phyloP scores from a whole-genome alignment of 768 basidiomycete species.

The Lactifluus piperatus region DNA sequence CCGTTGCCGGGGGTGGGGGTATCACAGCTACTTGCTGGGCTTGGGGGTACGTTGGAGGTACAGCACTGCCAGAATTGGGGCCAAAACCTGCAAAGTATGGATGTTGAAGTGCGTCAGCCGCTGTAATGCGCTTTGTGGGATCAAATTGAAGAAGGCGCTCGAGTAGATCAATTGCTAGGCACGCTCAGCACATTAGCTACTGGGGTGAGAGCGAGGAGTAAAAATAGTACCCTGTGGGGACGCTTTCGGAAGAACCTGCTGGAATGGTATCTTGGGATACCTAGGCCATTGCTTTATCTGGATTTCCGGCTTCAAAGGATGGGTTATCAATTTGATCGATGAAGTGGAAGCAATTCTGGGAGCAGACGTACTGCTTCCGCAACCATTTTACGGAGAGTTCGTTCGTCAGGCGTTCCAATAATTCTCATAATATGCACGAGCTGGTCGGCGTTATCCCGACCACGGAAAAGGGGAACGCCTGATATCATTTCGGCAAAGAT shows the following conservation, averaged over 20 bases:
- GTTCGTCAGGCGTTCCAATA: slow-evolving; percentile 89
- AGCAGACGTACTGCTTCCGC: slow-evolving; percentile 68
- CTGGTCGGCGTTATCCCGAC: slow-evolving; percentile 95
- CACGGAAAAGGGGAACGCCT: slow-evolving; percentile 92
- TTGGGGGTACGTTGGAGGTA: slow-evolving; percentile 25
- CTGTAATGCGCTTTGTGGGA: slow-evolving; percentile 83
- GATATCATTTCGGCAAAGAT: slow-evolving; percentile 99
- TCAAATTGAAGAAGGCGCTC: slow-evolving; percentile 95
- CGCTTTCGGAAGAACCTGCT: slow-evolving; percentile 78
- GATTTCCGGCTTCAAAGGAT: slow-evolving; percentile 62
- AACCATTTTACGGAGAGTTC: slow-evolving; percentile 78
- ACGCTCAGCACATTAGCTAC: not conserved
- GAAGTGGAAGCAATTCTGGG: not conserved
- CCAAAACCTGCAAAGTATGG: slow-evolving; percentile 64
- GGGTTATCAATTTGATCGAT: slow-evolving; percentile 3
- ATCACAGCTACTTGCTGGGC: slow-evolving; percentile 50
- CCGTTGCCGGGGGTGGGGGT: slow-evolving; percentile 25
- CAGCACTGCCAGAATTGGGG: slow-evolving; percentile 37
- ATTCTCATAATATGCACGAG: slow-evolving; percentile 97
- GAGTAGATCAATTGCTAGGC: slow-evolving; percentile 77
- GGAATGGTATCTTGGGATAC: slow-evolving; percentile 76
- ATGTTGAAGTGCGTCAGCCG: slow-evolving; percentile 84
- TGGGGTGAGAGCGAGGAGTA: not conserved
- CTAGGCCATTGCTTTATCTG: slow-evolving; percentile 77
- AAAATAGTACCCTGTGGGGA: slow-evolving; percentile 61